A percentile compares a stretch with the other conserved stretches of the same genome.
Evolutionary conservation across 805 yeast species (phyloP).

Genomic region (Starmera quercuum): DNA sequence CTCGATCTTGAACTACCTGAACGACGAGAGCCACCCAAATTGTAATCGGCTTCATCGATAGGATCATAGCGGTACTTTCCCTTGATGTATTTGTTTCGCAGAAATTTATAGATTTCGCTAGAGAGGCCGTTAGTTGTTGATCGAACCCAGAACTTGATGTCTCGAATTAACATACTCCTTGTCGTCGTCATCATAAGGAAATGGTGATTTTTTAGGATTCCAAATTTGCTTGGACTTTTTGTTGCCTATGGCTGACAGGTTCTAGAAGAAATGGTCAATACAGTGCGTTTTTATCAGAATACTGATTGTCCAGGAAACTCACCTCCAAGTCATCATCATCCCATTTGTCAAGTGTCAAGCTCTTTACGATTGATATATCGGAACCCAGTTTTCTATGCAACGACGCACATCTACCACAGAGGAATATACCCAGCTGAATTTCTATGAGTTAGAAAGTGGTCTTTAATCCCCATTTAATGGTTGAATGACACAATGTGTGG

Average conservation of each 20-base stretch:
- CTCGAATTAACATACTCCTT: slow-evolving; percentile 29
- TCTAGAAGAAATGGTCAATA: slow-evolving; percentile 19
- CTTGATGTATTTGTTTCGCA: slow-evolving; percentile 61
- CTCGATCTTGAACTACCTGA: slow-evolving; percentile 6
- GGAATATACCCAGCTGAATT: slow-evolving; percentile 53
- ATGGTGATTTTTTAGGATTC: slow-evolving; percentile 63
- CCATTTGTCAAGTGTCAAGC: slow-evolving; percentile 73
- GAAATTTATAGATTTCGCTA: slow-evolving; percentile 46
- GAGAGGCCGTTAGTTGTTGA: slow-evolving; percentile 4
- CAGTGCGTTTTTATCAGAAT: too few relatives aligned
- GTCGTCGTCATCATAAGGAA: slow-evolving; percentile 72
- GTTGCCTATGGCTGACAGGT: slow-evolving; percentile 45
- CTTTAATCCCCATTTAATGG: slow-evolving; percentile 12
- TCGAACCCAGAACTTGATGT: neutral
- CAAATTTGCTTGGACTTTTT: slow-evolving; percentile 49
- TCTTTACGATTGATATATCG: slow-evolving; percentile 58
- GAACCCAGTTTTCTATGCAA: slow-evolving; percentile 61
- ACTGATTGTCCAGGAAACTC: slow-evolving; percentile 13
- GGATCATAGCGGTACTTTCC: slow-evolving; percentile 41
- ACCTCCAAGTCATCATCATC: slow-evolving; percentile 41
- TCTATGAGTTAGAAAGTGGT: neutral
- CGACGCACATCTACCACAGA: slow-evolving; percentile 83
- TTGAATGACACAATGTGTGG: neutral
- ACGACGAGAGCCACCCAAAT: slow-evolving; percentile 4
- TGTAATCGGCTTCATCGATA: slow-evolving; percentile 22